Base-by-base conservation (phyloP, 1,284 basidiomycete species). In the Ustilago tritici region DNA sequence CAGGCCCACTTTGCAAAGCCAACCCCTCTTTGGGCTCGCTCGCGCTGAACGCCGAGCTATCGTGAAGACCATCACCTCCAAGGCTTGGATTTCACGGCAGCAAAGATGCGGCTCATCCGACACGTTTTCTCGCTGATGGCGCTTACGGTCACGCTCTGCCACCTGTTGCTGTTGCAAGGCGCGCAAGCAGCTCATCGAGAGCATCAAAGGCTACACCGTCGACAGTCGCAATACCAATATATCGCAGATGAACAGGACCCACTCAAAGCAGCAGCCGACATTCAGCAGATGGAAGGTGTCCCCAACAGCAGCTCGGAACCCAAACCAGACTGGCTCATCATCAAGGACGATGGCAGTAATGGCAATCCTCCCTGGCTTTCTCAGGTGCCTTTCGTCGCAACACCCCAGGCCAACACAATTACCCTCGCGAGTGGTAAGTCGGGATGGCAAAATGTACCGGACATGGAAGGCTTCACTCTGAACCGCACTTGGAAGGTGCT, bases 381-480 rank as follows among this genome's bases (percentile, higher is more conserved):
- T 2, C 56, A 65, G n/a, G 61, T 76, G 1, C 76, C 76, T 5
- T 79, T 76, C n/a, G 63, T 76, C 3, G 32, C 23, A 10, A 73
- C 71, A 12, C 70, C 79, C 1, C 15, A 43, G 7, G 56, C 70
- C 15, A 54, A 61, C 6, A 32, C 19, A 23, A 56, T 49, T 28
- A 32, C 52, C 15, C 15, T 74, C 11, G 50, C 58, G n/a, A 41
- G 49, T 3, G 73, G 65, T 36, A 2, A 31, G 43, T 47, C 31
- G 50, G 80, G 67, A 17, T 82, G 80, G 80, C 52, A 69, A 17
- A 23, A 3, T 10, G 53, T 82, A n/a, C 78, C 80, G 12, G 68
- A 80, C 0, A 14, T 75, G 15, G 63, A 75, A 19, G 80, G 81
- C 6, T 82, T 81, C 52, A 73, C 67, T 0, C 79, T 82, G 31